These are phyloP conservation scores for Acanthochlamys bracteata DNA, from an alignment of 106 monocot species.

Conservation along the genomic window DNA sequence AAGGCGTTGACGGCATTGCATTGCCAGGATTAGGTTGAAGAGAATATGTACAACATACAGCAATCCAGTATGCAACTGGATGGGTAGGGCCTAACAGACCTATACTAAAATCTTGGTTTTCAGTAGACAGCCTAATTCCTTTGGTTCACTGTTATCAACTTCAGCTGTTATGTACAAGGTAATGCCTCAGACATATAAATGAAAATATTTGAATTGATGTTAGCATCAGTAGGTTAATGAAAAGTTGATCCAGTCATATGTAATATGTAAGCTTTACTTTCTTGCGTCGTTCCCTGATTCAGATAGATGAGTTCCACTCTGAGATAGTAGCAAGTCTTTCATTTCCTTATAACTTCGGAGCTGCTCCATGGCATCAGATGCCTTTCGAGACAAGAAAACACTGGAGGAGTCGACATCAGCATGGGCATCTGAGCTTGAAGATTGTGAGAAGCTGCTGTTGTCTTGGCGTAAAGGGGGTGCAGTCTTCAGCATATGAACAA, in stretches of 20 bases:
- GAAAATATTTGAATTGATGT: neutral
- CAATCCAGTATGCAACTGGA: too few relatives aligned
- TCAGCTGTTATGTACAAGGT: constrained; percentile 1
- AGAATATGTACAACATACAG: too few relatives aligned
- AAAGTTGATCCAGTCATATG: neutral
- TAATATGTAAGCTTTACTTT: constrained; percentile 7
- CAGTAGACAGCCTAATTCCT: neutral
- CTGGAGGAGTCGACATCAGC: constrained; percentile 38
- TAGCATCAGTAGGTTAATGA: neutral
- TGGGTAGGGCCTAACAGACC: neutral
- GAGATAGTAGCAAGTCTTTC: constrained; percentile 61
- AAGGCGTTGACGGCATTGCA: too few relatives aligned
- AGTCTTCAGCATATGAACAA: constrained; percentile 68
- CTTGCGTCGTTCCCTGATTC: constrained; percentile 13
- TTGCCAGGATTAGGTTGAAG: too few relatives aligned
- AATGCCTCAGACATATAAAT: neutral
- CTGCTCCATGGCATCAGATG: constrained; percentile 77
- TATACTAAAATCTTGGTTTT: neutral
- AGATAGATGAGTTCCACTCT: constrained; percentile 27
- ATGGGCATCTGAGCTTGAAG: constrained; percentile 34
- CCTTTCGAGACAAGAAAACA: constrained; percentile 43
- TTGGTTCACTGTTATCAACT: too few relatives aligned
- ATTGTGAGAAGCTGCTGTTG: constrained; percentile 32
- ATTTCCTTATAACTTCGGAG: constrained; percentile 66
- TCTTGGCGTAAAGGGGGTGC: constrained; percentile 66